Percentiles rank a stretch among this genome's conserved stretches.
phyloP scores from a whole-genome alignment of 1,284 basidiomycete genomes.

The Cronartium ribicola region DNA sequence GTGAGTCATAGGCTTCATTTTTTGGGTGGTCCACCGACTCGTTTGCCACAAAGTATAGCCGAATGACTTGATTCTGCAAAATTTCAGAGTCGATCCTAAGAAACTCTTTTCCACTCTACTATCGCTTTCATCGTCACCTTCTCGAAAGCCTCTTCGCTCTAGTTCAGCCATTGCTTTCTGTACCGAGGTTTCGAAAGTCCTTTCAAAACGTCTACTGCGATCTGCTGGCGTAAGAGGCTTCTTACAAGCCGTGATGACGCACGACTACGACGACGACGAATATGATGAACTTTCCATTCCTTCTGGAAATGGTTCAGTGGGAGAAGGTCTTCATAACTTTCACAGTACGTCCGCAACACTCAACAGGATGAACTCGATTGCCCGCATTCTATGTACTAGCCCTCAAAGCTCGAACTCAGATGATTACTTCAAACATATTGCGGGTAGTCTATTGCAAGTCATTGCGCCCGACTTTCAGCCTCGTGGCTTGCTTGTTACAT shows the following conservation, averaged over 20 bases:
- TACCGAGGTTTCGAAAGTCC: conserved; percentile 13
- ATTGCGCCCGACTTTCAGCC: conserved; percentile 5
- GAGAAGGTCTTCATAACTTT: background rate
- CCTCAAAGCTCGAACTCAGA: background rate
- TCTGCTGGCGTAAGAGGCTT: conserved; percentile 13
- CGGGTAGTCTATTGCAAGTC: conserved; percentile 5
- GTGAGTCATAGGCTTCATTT: background rate
- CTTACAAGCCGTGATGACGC: conserved; percentile 18
- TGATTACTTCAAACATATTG: conserved; percentile 4
- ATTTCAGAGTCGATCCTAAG: conserved; percentile 6
- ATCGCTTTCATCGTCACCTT: background rate
- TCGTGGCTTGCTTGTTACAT: background rate
- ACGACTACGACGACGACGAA: conserved; percentile 27
- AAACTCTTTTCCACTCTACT: conserved; percentile 12
- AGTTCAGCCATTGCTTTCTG: background rate
- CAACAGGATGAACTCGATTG: conserved; percentile 12
- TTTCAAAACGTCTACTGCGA: conserved; percentile 14
- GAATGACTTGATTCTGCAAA: background rate
- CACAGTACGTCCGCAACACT: conserved; percentile 21
- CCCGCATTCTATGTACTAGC: conserved; percentile 13
- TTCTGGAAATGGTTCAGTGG: background rate
- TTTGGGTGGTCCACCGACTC: background rate
- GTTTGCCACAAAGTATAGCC: background rate
- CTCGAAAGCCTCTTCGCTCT: conserved; percentile 4
- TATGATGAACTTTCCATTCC: background rate